Evolutionary conservation across 352 stramenopile species (phyloP), one percentile per base, ranked within the genome.

Genomic region (Phytophthora citrophthora): DNA sequence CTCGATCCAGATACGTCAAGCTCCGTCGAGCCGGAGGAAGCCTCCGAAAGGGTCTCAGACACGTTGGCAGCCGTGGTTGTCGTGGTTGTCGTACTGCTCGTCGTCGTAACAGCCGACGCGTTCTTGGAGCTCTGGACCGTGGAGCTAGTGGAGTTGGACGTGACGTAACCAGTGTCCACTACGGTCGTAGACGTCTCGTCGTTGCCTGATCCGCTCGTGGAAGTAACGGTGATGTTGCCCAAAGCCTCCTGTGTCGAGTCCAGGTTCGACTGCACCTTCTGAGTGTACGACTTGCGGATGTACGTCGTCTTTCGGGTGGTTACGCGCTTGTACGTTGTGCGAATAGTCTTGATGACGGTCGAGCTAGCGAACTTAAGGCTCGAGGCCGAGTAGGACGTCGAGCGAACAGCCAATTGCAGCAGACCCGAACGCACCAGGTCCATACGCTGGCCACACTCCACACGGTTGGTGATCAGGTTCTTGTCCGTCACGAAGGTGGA

Each of bases 401-500:
- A 74, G 29, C 54, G 72, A 4, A 79, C 72, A 4, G 79, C 79
- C 54, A 90, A 53, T 44, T 73, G 73, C 16, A 85, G 36, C 39
- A 81, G 61, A 38, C 81, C 81, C 3, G 65, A 74, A 41, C 68
- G 61, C 18, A 89, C 73, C 23, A 79, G 68, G 34, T 90, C 79
- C 27, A 89, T 52, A 16, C 73, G 68, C 56, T 90, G 72, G 27
- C 72, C 79, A 56, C 77, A 87, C 40, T 73, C 53, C 6, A 81
- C 70, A 48, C 71, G 70, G 60, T 72, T 71, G 2, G 73, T 83
- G 23, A 83, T 64, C 40, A 90, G 56, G 66, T 86, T 76, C 61
- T 74, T 75, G 70, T 83, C 78, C 44, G 66, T 70, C 15, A 89
- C 75, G 36, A 89, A 89, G 18, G 66, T 70, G 26, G 58, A 59